Evolutionary conservation across 768 basidiomycete species (phyloP).

Genomic region (Xerocomellus chrysenteron): DNA sequence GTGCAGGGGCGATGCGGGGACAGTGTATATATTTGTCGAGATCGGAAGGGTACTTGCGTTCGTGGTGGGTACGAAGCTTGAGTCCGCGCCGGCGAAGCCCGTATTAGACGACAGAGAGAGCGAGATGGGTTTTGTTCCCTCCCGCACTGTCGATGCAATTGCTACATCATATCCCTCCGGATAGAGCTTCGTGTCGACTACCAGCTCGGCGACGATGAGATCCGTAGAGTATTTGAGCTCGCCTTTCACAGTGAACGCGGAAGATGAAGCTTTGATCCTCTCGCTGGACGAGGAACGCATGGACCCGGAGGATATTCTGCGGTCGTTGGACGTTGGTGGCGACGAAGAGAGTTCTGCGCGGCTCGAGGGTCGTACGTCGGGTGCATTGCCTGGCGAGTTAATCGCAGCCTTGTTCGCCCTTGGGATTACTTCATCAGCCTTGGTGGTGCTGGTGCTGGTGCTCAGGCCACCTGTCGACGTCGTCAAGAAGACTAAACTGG

Average conservation of each 20-base stretch:
- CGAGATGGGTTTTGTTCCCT: conserved; percentile 37
- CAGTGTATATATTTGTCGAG: conserved; percentile 60
- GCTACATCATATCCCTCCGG: conserved; percentile 67
- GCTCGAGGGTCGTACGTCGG: conserved; percentile 14
- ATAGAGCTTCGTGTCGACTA: conserved; percentile 80
- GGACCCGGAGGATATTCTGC: conserved; percentile 25
- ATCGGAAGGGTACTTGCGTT: conserved; percentile 46
- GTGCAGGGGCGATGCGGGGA: conserved; percentile 81
- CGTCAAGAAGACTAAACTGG: conserved; percentile 48
- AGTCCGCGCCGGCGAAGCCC: not conserved
- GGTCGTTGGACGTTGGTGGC: conserved; percentile 21
- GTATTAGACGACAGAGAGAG: conserved; percentile 23
- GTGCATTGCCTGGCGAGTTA: conserved; percentile 21
- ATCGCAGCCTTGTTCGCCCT: conserved; percentile 40
- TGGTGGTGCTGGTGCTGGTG: conserved; percentile 15
- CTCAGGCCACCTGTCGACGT: conserved; percentile 13
- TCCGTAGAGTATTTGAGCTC: conserved; percentile 65
- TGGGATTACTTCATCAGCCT: conserved; percentile 39
- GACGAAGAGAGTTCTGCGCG: conserved; percentile 21
- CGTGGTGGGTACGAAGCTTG: not conserved
- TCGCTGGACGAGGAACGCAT: conserved; percentile 37
- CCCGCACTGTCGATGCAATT: conserved; percentile 44
- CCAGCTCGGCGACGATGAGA: conserved; percentile 72
- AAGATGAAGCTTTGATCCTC: conserved; percentile 35
- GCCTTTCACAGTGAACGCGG: conserved; percentile 61